Evolutionary conservation across 2,329 filamentous ascomycete genomes (phyloP).

Genomic region (Cladosporium sphaerospermum): DNA sequence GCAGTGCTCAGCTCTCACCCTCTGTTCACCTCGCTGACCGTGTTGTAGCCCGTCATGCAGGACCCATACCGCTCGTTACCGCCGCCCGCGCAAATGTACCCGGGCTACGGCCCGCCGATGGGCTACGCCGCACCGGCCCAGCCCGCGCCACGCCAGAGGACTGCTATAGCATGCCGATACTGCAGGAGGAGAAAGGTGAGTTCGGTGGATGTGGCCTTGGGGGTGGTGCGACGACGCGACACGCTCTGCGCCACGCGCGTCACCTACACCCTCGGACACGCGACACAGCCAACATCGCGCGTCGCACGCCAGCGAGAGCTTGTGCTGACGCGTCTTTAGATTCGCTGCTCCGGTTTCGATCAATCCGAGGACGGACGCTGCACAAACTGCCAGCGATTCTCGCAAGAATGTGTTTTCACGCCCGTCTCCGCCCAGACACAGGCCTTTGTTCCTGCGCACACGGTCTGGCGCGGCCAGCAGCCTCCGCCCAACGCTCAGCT

Average conservation of each 20-base stretch:
- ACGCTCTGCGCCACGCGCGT: neutral
- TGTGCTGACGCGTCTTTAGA: constrained; percentile 41
- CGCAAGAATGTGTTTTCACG: constrained; percentile 71
- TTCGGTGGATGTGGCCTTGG: neutral
- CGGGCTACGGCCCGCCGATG: constrained; percentile 33
- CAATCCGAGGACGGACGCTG: constrained; percentile 65
- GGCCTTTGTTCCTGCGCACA: constrained; percentile 67
- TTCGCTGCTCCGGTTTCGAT: constrained; percentile 70
- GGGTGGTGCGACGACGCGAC: neutral
- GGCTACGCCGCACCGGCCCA: constrained; percentile 37
- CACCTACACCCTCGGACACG: neutral
- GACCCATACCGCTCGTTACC: constrained; percentile 42
- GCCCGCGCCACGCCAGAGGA: constrained; percentile 53
- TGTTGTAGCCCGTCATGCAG: constrained; percentile 37
- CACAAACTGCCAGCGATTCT: constrained; percentile 66
- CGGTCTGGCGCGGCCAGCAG: constrained; percentile 49
- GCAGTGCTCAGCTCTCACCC: neutral
- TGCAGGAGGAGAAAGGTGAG: constrained; percentile 54
- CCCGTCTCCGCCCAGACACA: constrained; percentile 68
- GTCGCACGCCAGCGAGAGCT: constrained; percentile 1
- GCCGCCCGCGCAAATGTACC: constrained; percentile 39
- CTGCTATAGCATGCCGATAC: constrained; percentile 56
- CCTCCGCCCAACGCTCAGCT: constrained; percentile 38
- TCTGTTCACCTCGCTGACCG: neutral
- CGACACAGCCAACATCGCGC: neutral